Evolutionary conservation across 2,329 filamentous ascomycete genomes (phyloP).

Genomic region (Thelonectria discophora): DNA sequence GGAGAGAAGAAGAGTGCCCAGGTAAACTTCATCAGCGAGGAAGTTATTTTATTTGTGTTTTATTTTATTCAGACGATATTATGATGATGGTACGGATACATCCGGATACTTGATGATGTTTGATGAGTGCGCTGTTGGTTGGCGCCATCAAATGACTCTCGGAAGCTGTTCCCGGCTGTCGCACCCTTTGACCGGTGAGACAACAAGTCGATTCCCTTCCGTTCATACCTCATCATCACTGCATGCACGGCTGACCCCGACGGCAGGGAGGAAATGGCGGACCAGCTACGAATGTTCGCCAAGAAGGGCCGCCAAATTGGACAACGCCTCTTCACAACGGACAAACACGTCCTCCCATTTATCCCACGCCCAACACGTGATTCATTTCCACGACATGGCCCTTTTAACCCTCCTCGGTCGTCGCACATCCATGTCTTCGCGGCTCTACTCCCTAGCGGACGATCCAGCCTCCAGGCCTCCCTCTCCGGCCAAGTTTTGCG

Average conservation of each 20-base stretch:
- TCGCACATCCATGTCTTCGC: slow-evolving; percentile 28
- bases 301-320: not conserved
- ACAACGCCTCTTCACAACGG: not conserved
- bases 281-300: not conserved
- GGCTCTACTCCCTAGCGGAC: slow-evolving; percentile 35
- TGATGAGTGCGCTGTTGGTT: too few relatives aligned
- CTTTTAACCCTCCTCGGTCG: slow-evolving; percentile 26
- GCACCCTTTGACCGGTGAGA: not conserved
- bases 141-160: too few relatives aligned
- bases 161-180: not conserved
- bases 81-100: not conserved
- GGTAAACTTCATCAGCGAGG: too few relatives aligned
- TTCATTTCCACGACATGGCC: not conserved
- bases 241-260: not conserved
- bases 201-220: not conserved
- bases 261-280: not conserved
- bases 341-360: not conserved
- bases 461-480: slow-evolving; percentile 15
- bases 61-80: too few relatives aligned
- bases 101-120: not conserved
- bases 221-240: not conserved
- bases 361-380: not conserved
- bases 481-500: too few relatives aligned
- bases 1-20: not conserved
- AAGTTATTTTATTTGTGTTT: too few relatives aligned